phyloP scores from a whole-genome alignment of 306 rosid genomes.

The Arachis hypogaea region DNA sequence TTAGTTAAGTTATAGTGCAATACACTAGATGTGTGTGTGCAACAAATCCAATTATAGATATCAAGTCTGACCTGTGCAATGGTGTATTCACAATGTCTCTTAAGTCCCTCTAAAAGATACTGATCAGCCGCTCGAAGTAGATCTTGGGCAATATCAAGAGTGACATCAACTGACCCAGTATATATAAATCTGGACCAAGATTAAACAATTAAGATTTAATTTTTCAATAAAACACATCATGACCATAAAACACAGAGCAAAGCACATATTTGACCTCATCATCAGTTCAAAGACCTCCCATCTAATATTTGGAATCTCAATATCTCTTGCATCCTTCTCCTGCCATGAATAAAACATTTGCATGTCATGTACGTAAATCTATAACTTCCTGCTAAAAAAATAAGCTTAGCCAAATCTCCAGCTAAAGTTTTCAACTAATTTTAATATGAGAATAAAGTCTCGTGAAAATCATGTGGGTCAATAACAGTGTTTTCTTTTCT shows the following conservation, averaged over 20 bases:
- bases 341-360: slow-evolving; percentile 43
- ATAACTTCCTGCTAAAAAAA: neutral
- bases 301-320: slow-evolving; percentile 89
- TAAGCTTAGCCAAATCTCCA: slow-evolving; percentile 9
- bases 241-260: slow-evolving; percentile 15
- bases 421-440: neutral
- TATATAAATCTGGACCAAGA: slow-evolving; percentile 71
- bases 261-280: slow-evolving; percentile 68
- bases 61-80: slow-evolving; percentile 72
- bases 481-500: neutral
- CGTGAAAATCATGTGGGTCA: slow-evolving; percentile 4
- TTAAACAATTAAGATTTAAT: slow-evolving; percentile 27
- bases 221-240: neutral
- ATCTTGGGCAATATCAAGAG: slow-evolving; percentile 79
- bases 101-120: slow-evolving; percentile 90
- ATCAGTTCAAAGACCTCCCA: slow-evolving; percentile 90
- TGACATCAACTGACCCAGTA: slow-evolving; percentile 82
- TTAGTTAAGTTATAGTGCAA: slow-evolving; percentile 35
- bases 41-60: slow-evolving; percentile 2
- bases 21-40: neutral
- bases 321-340: slow-evolving; percentile 94
- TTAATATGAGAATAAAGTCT: neutral
- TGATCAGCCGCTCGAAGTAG: slow-evolving; percentile 94
- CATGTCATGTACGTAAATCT: slow-evolving; percentile 23
- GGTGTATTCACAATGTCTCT: slow-evolving; percentile 79